Evolutionary conservation across 1,284 basidiomycete species (phyloP), one percentile per base, ranked within the genome.

Genomic region (Cystobasidium pallidum): DNA sequence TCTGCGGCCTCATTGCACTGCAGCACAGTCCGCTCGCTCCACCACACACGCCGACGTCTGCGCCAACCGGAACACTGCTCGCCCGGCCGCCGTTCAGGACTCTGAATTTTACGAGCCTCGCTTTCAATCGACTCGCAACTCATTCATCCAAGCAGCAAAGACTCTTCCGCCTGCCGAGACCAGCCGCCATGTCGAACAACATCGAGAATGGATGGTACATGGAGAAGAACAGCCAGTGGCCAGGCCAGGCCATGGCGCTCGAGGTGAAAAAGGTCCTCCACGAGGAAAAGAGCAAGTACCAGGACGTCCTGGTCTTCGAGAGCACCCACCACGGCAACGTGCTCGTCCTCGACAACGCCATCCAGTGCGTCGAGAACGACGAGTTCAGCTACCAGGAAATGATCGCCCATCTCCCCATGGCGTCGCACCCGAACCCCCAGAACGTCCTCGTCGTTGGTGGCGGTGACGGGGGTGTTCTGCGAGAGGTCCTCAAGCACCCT

Each of bases 361-460:
- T 74, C 39, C 73, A 74, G 45, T 92, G 90, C 83, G 95, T 94
- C 1, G 95, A 99, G 84, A 89, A 94, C 66, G 95, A 98, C 81
- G 95, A 99, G 83, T 99, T 98, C 82, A 93, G 94, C 88, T 96
- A 82, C 78, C 96, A 99, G 82, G 95, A 99, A 84, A 98, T 99
- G 95, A 99, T 99, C 79, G 87, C 95, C 21, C 94, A 98, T 83
- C 84, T 99, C 62, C 95, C 95, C 45, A 86, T 99, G 76, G 89
- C 92, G 28, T 94, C 90, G 75, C 95, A 99, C 82, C 95, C 96
- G 34, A 91, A 97, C 85, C 96, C 95, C 0, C 90, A 92, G 83
- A 89, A 91, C 78, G 94, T 98, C 26, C 88, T 99, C 45, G 94
- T 99, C 71, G 95, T 99, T 30, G 74, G 66, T 26, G 66, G 65